phyloP scores from a whole-genome alignment of 768 basidiomycete species.

The Russula dissimulans region DNA sequence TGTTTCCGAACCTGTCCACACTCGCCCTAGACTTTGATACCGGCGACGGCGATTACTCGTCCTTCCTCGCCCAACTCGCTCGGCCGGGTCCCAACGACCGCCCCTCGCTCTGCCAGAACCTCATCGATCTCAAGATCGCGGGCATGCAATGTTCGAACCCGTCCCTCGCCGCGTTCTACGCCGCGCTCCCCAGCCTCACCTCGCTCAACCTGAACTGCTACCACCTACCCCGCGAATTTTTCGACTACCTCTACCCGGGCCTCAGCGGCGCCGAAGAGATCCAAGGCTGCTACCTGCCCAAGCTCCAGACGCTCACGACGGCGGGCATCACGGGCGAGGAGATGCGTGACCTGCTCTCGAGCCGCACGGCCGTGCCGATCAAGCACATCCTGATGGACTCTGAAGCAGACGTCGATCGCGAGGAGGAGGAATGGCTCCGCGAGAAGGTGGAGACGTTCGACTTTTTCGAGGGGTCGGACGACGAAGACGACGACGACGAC shows the following conservation, averaged over 20 bases:
- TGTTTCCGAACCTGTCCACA: slow-evolving; percentile 29
- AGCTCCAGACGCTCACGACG: slow-evolving; percentile 40
- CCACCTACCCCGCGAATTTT: slow-evolving; percentile 26
- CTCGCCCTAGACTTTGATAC: slow-evolving; percentile 47
- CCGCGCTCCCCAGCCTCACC: slow-evolving; percentile 39
- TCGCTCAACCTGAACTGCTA: slow-evolving; percentile 34
- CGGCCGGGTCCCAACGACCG: slow-evolving; percentile 27
- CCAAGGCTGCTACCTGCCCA: slow-evolving; percentile 36
- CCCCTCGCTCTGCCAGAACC: slow-evolving; percentile 37
- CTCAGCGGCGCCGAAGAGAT: not conserved
- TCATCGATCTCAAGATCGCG: slow-evolving; percentile 45
- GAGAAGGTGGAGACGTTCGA: slow-evolving; percentile 42
- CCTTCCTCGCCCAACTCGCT: slow-evolving; percentile 38
- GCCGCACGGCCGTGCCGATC: slow-evolving; percentile 37
- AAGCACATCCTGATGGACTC: slow-evolving; percentile 37
- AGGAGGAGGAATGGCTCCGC: slow-evolving; percentile 44
- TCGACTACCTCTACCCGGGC: slow-evolving; percentile 18
- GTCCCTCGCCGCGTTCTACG: slow-evolving; percentile 33
- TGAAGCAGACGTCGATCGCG: slow-evolving; percentile 32
- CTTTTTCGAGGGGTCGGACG: slow-evolving; percentile 45
- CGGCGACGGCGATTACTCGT: slow-evolving; percentile 47
- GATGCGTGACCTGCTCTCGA: slow-evolving; percentile 42
- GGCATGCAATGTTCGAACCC: slow-evolving; percentile 36
- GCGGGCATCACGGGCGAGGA: slow-evolving; percentile 33
- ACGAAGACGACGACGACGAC: slow-evolving; percentile 29